phyloP scores from a whole-genome alignment of 257 asterid species.

The Ocimum tenuiflorum region DNA sequence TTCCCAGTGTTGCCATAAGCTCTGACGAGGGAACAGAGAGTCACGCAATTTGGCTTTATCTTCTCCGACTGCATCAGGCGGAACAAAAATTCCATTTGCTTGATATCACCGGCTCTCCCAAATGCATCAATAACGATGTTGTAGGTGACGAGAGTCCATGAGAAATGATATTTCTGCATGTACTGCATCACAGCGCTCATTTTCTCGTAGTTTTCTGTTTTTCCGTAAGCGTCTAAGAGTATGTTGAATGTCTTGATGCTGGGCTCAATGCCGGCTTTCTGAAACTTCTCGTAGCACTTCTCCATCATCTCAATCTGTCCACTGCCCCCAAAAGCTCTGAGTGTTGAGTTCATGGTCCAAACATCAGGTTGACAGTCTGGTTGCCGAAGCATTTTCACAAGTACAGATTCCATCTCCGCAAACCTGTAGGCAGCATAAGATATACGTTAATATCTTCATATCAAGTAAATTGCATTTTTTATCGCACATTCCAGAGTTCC shows the following conservation, averaged over 20 bases:
- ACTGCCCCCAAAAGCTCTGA: slow-evolving; percentile 90
- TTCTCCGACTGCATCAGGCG: slow-evolving; percentile 89
- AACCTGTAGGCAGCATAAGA: slow-evolving; percentile 43
- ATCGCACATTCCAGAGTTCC: too few species aligned
- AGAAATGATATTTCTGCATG: slow-evolving; percentile 84
- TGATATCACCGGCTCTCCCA: slow-evolving; percentile 73
- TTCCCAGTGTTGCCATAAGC: slow-evolving; percentile 70
- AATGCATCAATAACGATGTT: slow-evolving; percentile 87
- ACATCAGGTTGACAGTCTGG: slow-evolving; percentile 64
- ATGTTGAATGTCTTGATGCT: slow-evolving; percentile 81
- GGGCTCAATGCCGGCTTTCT: slow-evolving; percentile 77
- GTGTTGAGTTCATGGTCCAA: slow-evolving; percentile 94
- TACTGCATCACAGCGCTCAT: slow-evolving; percentile 90
- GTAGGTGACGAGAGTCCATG: slow-evolving; percentile 81
- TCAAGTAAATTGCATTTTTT: too few species aligned
- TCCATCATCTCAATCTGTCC: slow-evolving; percentile 94
- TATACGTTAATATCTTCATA: neutral
- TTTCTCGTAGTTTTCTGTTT: slow-evolving; percentile 66
- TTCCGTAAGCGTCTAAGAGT: slow-evolving; percentile 76
- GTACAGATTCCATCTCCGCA: slow-evolving; percentile 71
- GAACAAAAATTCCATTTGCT: slow-evolving; percentile 76
- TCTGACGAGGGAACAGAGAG: slow-evolving; percentile 74
- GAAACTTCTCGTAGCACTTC: slow-evolving; percentile 82
- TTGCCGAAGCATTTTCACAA: slow-evolving; percentile 69
- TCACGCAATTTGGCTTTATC: slow-evolving; percentile 65